Evolutionary conservation across 2,329 filamentous ascomycete species (phyloP).

Genomic region (Raffaelea deltoideospora): DNA sequence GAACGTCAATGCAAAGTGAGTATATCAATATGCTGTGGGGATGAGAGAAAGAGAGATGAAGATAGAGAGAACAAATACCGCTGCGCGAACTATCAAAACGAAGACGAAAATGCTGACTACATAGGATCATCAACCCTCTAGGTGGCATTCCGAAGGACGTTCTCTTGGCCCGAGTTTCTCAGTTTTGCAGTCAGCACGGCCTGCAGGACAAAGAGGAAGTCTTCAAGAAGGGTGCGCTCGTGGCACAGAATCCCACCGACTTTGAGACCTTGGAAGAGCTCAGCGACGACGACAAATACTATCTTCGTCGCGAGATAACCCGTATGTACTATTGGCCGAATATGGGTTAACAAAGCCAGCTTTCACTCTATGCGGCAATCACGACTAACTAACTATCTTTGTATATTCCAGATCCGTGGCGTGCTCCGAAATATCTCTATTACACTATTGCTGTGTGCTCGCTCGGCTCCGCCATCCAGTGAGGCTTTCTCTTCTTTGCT

Average conservation of each 20-base stretch:
- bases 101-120: too few relatives aligned
- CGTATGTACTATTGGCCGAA: too few relatives aligned
- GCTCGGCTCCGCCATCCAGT: slow-evolving; percentile 19
- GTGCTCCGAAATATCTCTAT: slow-evolving; percentile 2
- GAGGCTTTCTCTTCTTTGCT: too few relatives aligned
- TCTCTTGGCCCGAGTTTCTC: neutral
- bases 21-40: too few relatives aligned
- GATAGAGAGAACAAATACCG: too few relatives aligned
- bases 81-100: too few relatives aligned
- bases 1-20: too few relatives aligned
- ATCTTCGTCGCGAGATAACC: slow-evolving; percentile 37
- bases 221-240: slow-evolving; percentile 44
- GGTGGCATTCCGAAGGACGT: slow-evolving; percentile 1
- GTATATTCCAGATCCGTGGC: too few relatives aligned
- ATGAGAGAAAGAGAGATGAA: too few relatives aligned
- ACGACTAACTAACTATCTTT: too few relatives aligned
- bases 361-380: too few relatives aligned
- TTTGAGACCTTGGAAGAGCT: slow-evolving; percentile 38
- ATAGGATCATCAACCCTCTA: slow-evolving; percentile 5
- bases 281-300: slow-evolving; percentile 26
- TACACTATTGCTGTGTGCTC: slow-evolving; percentile 21
- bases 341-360: too few relatives aligned
- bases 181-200: slow-evolving; percentile 2
- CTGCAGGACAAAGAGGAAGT: slow-evolving; percentile 29
- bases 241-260: slow-evolving; percentile 47